A percentile compares a stretch with the other conserved stretches of the same genome.
Conservation (phyloP, 805 yeast genomes). For the Kuraishia piskuri region DNA sequence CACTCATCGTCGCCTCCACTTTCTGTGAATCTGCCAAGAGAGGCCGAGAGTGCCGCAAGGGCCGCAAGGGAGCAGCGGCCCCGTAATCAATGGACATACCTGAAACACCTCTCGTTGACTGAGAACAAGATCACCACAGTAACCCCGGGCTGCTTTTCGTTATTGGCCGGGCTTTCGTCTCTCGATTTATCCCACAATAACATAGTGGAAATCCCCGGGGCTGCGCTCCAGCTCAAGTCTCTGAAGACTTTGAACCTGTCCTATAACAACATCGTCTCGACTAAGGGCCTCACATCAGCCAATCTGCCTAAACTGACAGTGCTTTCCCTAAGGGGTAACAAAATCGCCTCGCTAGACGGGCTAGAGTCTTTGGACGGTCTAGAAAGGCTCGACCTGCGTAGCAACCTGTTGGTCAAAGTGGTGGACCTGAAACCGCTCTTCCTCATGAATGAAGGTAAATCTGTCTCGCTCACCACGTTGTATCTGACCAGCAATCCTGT, state of each 20-base stretch:
- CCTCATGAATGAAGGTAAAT: constrained; percentile 14
- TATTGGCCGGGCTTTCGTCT: constrained; percentile 23
- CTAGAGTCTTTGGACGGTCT: constrained; percentile 32
- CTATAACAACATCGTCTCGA: constrained; percentile 31
- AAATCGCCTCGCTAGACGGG: constrained; percentile 30
- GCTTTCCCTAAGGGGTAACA: constrained; percentile 43
- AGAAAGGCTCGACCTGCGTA: constrained; percentile 46
- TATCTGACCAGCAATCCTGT: constrained; percentile 30
- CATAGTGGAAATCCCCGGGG: constrained; percentile 38
- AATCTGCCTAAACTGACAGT: constrained; percentile 34
- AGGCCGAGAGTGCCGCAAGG: background rate
- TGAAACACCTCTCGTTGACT: constrained; percentile 31
- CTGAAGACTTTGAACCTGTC: constrained; percentile 46
- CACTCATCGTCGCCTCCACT: constrained; percentile 7
- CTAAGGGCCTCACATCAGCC: constrained; percentile 22
- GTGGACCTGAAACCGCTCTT: constrained; percentile 31
- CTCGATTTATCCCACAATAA: constrained; percentile 50
- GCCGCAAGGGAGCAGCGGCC: background rate
- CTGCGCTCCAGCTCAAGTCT: constrained; percentile 37
- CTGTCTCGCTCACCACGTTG: constrained; percentile 14
- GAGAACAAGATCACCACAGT: constrained; percentile 28
- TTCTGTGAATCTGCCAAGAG: background rate
- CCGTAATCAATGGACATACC: constrained; percentile 24
- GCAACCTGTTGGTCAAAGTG: constrained; percentile 32
- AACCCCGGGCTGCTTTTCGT: constrained; percentile 20